Conservation (phyloP, 352 stramenopile genomes). For the Phytophthora quininea region DNA sequence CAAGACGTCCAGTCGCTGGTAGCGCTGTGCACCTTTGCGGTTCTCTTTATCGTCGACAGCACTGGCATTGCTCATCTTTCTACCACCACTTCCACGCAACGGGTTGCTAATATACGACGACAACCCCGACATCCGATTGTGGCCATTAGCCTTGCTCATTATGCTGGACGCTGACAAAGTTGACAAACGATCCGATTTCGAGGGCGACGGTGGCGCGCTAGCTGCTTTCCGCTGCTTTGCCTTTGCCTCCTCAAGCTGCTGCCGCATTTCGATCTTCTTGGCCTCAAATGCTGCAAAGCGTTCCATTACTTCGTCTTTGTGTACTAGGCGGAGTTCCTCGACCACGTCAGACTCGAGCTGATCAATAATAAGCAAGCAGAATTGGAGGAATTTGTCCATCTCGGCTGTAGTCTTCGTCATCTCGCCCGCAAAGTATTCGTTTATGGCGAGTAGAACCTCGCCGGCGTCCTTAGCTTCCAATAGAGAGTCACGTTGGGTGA, state of each 20-base stretch:
- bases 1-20: slow-evolving; percentile 74
- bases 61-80: slow-evolving; percentile 21
- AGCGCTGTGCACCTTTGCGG: slow-evolving; percentile 51
- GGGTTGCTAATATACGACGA: slow-evolving; percentile 79
- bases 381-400: slow-evolving; percentile 74
- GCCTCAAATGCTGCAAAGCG: slow-evolving; percentile 77
- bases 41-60: slow-evolving; percentile 45
- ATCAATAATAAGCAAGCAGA: slow-evolving; percentile 68
- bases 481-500: slow-evolving; percentile 59
- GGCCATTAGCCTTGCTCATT: slow-evolving; percentile 31
- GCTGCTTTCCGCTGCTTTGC: slow-evolving; percentile 46
- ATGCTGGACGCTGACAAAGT: slow-evolving; percentile 47
- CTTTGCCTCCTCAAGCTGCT: slow-evolving; percentile 79
- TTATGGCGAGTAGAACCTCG: slow-evolving; percentile 80
- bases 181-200: slow-evolving; percentile 57
- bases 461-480: slow-evolving; percentile 76
- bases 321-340: slow-evolving; percentile 70
- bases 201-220: slow-evolving; percentile 57
- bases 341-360: slow-evolving; percentile 79
- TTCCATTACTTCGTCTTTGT: slow-evolving; percentile 86
- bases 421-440: slow-evolving; percentile 78
- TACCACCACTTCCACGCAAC: slow-evolving; percentile 45
- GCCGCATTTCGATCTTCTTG: slow-evolving; percentile 87
- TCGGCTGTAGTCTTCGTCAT: slow-evolving; percentile 70
- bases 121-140: slow-evolving; percentile 32